Conservation (phyloP, 306 rosid species). For the Parietaria judaica region DNA sequence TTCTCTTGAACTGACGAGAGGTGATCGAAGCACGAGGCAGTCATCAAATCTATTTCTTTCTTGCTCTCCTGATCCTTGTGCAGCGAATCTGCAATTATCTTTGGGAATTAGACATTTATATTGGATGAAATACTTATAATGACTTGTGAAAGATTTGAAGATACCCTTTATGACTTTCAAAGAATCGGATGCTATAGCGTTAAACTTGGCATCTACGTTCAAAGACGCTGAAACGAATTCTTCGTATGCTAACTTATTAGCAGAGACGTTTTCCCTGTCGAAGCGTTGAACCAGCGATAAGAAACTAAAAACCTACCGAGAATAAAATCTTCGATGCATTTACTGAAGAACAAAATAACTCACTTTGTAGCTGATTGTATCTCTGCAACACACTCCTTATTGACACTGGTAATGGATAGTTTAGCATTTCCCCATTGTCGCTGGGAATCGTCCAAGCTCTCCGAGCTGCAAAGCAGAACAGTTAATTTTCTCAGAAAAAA, state of each 20-base stretch:
- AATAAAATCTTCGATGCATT: not conserved
- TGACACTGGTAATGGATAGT: slow-evolving; percentile 35
- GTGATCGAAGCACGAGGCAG: slow-evolving; percentile 37
- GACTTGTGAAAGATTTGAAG: slow-evolving; percentile 3
- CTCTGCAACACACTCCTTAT: slow-evolving; percentile 35
- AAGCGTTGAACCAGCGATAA: slow-evolving; percentile 1
- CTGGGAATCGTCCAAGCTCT: slow-evolving; percentile 38
- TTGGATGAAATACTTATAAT: too few relatives aligned
- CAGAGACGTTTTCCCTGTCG: slow-evolving; percentile 44
- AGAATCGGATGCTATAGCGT: slow-evolving; percentile 35
- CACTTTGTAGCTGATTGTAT: slow-evolving; percentile 55
- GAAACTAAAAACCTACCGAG: not conserved
- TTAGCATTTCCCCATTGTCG: slow-evolving; percentile 62
- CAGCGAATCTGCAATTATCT: slow-evolving; percentile 40
- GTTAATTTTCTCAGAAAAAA: not conserved
- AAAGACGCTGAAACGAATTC: slow-evolving; percentile 42
- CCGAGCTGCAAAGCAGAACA: slow-evolving; percentile 46
- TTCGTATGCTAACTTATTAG: slow-evolving; percentile 38
- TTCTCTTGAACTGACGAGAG: slow-evolving; percentile 44
- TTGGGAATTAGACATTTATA: slow-evolving; percentile 6
- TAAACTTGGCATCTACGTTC: slow-evolving; percentile 37
- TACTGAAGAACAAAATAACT: slow-evolving; percentile 22
- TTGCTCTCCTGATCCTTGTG: slow-evolving; percentile 52
- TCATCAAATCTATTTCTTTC: slow-evolving; percentile 56
- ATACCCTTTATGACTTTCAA: slow-evolving; percentile 61